phyloP scores from a whole-genome alignment of 768 basidiomycete species.

The Rhizopogon salebrosus region DNA sequence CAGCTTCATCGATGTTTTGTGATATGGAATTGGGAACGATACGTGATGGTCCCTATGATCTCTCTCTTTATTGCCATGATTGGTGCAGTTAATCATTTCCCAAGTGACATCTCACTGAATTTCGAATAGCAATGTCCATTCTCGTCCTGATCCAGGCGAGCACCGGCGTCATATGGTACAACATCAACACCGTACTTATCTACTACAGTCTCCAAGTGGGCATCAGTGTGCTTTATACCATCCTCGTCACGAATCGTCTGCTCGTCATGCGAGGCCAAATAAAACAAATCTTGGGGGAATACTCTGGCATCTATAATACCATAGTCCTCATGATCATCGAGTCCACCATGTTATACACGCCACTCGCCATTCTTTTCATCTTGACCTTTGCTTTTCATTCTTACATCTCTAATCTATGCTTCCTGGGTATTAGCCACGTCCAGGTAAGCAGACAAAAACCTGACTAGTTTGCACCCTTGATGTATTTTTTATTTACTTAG shows the following conservation, averaged over 20 bases:
- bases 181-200: slow-evolving; percentile 17
- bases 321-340: slow-evolving; percentile 27
- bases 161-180: slow-evolving; percentile 11
- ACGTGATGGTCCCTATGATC: slow-evolving; percentile 13
- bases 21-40: slow-evolving; percentile 11
- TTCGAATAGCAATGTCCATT: slow-evolving; percentile 11
- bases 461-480: not conserved
- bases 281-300: not conserved
- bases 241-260: slow-evolving; percentile 27
- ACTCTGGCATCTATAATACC: slow-evolving; percentile 16
- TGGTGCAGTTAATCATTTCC: slow-evolving; percentile 1
- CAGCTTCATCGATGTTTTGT: slow-evolving; percentile 9
- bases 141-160: slow-evolving; percentile 13
- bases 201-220: slow-evolving; percentile 27
- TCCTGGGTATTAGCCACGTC: too few species aligned
- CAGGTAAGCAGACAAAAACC: not conserved
- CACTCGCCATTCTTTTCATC: slow-evolving; percentile 21
- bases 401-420: too few species aligned
- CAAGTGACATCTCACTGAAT: not conserved
- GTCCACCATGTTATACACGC: slow-evolving; percentile 19
- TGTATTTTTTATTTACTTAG: slow-evolving; percentile 12
- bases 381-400: slow-evolving; percentile 11
- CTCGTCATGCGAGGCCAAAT: slow-evolving; percentile 15
- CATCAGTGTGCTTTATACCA: slow-evolving; percentile 26
- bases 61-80: slow-evolving; percentile 9